A percentile compares a stretch with the other conserved stretches of the same genome.
Evolutionary conservation across 2,329 filamentous ascomycete genomes (phyloP).

Genomic region (Monosporascus sp.): DNA sequence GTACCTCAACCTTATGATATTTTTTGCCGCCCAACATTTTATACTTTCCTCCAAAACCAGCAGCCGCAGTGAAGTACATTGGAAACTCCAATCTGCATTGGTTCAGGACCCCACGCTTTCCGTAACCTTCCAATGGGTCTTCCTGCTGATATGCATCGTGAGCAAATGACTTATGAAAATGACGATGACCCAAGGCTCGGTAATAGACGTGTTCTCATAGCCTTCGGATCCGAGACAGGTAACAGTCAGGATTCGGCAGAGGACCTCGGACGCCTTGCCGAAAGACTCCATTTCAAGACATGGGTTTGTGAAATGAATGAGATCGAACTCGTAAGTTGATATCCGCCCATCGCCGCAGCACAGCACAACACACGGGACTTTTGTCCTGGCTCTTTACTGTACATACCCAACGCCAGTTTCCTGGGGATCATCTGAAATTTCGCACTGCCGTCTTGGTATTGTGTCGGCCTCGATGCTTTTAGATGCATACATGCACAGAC

Average conservation of each 20-base stretch:
- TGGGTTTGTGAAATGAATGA: conserved; percentile 72
- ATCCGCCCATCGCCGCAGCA: background rate
- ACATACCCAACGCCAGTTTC: background rate
- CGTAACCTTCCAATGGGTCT: no score
- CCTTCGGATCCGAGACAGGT: conserved; percentile 94
- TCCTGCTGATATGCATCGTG: conserved; percentile 7
- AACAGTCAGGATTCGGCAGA: conserved; percentile 89
- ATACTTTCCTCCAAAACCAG: no score
- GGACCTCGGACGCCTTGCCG: conserved; percentile 68
- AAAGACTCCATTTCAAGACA: conserved; percentile 74
- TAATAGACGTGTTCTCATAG: conserved; percentile 54
- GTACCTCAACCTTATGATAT: no score
- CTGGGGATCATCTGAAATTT: no score
- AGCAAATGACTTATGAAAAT: conserved; percentile 14
- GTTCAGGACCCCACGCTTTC: no score
- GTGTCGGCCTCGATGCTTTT: no score
- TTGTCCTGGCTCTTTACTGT: conserved; percentile 1
- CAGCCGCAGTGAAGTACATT: no score
- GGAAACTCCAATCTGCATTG: no score
- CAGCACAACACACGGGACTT: background rate
- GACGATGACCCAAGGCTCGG: conserved; percentile 19
- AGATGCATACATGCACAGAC: no score
- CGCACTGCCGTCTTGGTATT: no score
- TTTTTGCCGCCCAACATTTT: no score
- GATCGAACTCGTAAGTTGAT: conserved; percentile 62